Percentiles rank a stretch among this genome's conserved stretches.
phyloP scores from a whole-genome alignment of 805 yeast species.

The Ogataea salicorniae region DNA sequence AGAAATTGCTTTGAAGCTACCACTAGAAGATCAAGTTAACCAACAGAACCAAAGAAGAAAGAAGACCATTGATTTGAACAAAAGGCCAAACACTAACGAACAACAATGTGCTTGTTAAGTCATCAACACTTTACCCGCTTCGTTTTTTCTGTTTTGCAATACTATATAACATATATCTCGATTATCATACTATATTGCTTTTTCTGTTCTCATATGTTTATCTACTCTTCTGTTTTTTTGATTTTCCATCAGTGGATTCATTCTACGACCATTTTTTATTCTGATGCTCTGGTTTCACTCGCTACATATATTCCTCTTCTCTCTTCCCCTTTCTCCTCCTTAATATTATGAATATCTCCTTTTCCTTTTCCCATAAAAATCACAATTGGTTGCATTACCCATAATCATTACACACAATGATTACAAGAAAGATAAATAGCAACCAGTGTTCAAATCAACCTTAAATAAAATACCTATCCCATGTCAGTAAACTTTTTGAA shows the following conservation, averaged over 20 bases:
- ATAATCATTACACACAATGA: no score
- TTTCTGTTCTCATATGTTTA: neutral
- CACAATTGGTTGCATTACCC: no score
- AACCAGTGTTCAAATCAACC: no score
- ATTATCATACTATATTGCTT: no score
- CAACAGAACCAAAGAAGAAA: constrained; percentile 18
- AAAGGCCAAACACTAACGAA: constrained; percentile 29
- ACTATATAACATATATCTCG: neutral
- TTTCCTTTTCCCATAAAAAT: neutral
- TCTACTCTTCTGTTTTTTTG: neutral
- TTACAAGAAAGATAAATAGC: no score
- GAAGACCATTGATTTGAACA: constrained; percentile 26
- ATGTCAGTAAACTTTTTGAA: no score
- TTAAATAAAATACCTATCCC: no score
- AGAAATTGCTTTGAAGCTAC: constrained; percentile 44
- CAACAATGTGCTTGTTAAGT: constrained; percentile 28
- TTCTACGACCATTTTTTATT: neutral
- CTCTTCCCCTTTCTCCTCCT: neutral
- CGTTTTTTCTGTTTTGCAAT: neutral
- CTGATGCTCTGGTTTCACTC: neutral
- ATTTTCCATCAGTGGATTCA: neutral
- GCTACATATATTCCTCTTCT: neutral
- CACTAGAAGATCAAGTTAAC: constrained; percentile 25
- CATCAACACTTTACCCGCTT: no score
- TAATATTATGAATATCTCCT: neutral